A percentile compares a stretch with the other conserved stretches of the same genome.
Conservation (phyloP, 495 filamentous ascomycete species). For the Tuber brumale region DNA sequence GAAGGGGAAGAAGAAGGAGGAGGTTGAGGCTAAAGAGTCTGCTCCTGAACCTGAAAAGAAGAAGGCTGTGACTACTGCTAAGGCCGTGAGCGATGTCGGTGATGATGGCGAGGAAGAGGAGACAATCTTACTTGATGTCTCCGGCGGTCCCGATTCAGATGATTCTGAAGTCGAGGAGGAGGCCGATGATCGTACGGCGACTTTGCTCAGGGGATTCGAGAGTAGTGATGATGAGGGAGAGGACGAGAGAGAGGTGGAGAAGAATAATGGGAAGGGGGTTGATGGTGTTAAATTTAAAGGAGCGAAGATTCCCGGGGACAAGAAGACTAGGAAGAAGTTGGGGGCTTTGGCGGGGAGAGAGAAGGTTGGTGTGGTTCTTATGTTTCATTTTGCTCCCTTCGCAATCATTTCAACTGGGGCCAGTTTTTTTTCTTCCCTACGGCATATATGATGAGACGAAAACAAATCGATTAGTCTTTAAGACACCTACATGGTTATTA, state of each 20-base stretch:
- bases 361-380: conserved; percentile 19
- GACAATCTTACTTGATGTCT: conserved; percentile 24
- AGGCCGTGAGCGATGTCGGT: conserved; percentile 46
- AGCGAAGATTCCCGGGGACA: conserved; percentile 58
- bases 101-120: conserved; percentile 32
- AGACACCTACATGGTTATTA: conserved; percentile 36
- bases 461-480: conserved; percentile 36
- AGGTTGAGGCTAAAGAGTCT: conserved; percentile 20
- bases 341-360: conserved; percentile 20
- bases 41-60: conserved; percentile 17
- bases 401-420: not conserved
- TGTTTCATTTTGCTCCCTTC: not conserved
- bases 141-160: conserved; percentile 37
- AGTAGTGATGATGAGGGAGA: conserved; percentile 60
- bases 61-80: conserved; percentile 40
- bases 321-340: conserved; percentile 49
- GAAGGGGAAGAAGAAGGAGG: conserved; percentile 10
- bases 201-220: conserved; percentile 70
- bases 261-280: conserved; percentile 44
- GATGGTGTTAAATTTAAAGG: conserved; percentile 56
- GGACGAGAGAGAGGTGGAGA: conserved; percentile 51
- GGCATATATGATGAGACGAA: conserved; percentile 23
- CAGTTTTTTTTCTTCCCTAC: not conserved
- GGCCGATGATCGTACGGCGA: conserved; percentile 62
- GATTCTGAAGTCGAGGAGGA: conserved; percentile 45